Evolutionary conservation across 441 rosid genomes (phyloP), one percentile per base, ranked within the genome.

Genomic region (Eugenia klotzschiana): DNA sequence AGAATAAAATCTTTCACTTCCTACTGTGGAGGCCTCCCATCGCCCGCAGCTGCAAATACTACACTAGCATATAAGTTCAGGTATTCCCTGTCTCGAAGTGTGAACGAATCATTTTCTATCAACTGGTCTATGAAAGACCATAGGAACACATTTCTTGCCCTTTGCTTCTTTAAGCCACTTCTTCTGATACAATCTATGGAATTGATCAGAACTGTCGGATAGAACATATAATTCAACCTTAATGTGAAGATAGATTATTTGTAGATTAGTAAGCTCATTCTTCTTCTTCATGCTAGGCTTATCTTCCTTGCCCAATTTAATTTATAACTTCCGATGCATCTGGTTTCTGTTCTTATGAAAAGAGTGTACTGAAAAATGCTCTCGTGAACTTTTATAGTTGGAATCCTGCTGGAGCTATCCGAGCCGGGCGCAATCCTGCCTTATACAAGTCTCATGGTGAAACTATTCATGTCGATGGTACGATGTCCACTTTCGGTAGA

Each of bases 341-440:
- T 37, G 77, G 77, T 69, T 33, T 69, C 77, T 20, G 77, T 33
- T 69, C 43, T 69, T 69, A 8, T 33, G 46, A 37, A 69, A 37
- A 69, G 40, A 27, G 52, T 41, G 58, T 43, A 84, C 29, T 88
- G 80, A 49, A 81, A 84, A 69, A 87, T 80, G 51, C 23, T 80
- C 29, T 81, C 40, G 26, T 50, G 26, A 64, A 49, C 80, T 86
- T 85, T 85, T 60, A 86, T 93, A 96, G 98, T 88, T 96, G 98
- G 99, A 95, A 90, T 87, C 98, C 98, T 87, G 98, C 97, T 53
- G 98, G 99, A 91, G 98, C 98, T 74, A 92, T 96, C 84, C 89
- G 91, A 91, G 64, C 86, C 26, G 98, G 98, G 81, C 84, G 84
- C 41, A 95, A 94, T 89, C 98, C 99, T 55, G 98, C 99, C 43